Conservation (phyloP, 441 rosid genomes). For the Corymbia citriodora region DNA sequence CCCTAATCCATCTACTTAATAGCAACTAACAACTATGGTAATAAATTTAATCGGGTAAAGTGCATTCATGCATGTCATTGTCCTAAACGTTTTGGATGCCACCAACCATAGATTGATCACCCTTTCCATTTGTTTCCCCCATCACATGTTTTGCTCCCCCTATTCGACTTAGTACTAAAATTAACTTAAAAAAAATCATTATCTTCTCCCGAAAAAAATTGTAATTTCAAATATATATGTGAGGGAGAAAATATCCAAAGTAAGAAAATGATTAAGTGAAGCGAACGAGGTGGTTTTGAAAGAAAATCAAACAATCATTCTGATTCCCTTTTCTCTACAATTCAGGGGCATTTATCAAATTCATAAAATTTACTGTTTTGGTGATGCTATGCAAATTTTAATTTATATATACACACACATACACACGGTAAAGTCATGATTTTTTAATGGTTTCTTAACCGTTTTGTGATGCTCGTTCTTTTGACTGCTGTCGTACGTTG, state of each 20-base stretch:
- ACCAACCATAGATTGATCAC: neutral
- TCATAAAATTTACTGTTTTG: neutral
- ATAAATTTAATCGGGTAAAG: neutral
- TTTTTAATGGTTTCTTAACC: neutral
- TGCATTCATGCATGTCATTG: neutral
- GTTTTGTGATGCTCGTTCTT: neutral
- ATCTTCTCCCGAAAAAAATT: neutral
- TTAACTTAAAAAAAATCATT: neutral
- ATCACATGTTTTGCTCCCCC: neutral
- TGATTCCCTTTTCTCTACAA: neutral
- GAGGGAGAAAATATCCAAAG: neutral
- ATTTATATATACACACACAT: neutral
- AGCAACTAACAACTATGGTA: neutral
- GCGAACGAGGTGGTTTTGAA: neutral
- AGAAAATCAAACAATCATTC: neutral
- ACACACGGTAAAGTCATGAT: neutral
- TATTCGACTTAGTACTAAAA: neutral
- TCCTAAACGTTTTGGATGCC: neutral
- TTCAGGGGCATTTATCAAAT: neutral
- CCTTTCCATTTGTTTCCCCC: neutral
- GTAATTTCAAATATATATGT: fast-evolving
- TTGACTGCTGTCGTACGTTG: neutral
- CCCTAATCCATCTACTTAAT: neutral
- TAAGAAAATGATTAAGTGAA: fast-evolving
- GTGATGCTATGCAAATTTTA: neutral